Evolutionary conservation across 1,284 basidiomycete genomes (phyloP), one percentile per base, ranked within the genome.

Genomic region (Microstroma glucosiphilum): DNA sequence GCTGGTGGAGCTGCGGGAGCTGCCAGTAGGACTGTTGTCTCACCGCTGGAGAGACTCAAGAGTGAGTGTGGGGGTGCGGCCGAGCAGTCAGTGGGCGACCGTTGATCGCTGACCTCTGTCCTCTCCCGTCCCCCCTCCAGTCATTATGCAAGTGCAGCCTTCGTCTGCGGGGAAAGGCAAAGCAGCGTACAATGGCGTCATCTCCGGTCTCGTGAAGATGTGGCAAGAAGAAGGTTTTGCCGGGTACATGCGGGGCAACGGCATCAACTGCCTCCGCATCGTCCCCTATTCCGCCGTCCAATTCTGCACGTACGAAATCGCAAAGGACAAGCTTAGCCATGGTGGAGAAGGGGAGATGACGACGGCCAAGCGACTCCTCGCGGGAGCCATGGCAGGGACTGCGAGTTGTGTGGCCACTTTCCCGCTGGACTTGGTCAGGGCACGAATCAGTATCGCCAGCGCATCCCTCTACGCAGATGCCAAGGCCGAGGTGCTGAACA

Each of bases 391-490:
- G 3, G 92, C 92, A 43, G 92, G 92, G 25, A 89, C 94, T 64
- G 89, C 90, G 9, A 91, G 90, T 67, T 92, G 92, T 62, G 90
- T 88, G 67, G 86, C 89, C 40, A 96, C 92, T 75, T 96, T 96
- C 81, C 92, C 92, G 2, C 82, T 96, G 67, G 92, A 96, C 80
- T 86, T 96, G 60, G 89, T 96, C 23, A 86, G 92, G 58, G 90
- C 91, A n/a, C 85, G 92, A 56, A 83, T 96, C 69, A 92, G 90
- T 30, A 94, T 96, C 72, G 91, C 91, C 13, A 63, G 63, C 12
- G 78, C 76, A 1, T 72, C 67, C 30, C 68, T 78, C 62, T 72
- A 73, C 59, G 67, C 62, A 53, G 72, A 74, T 48, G 70, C 71
- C 2, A 71, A 71, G 51, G 21, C 23, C 6, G 56, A 57, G 30